A percentile compares a stretch with the other conserved stretches of the same genome.
Evolutionary conservation across 129 eudicot genomes (phyloP).

Genomic region (Lactuca sativa): DNA sequence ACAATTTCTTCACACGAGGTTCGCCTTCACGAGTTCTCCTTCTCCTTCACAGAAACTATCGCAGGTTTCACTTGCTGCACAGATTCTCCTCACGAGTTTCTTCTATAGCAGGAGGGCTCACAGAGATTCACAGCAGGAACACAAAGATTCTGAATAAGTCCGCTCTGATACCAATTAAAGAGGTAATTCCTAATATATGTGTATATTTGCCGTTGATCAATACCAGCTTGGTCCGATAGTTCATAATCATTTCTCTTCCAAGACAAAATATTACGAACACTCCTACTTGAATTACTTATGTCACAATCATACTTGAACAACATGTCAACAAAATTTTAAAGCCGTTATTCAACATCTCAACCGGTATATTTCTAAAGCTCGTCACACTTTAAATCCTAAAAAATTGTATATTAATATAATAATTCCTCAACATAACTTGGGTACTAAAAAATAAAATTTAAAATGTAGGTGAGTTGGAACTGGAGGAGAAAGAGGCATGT

Average conservation of each 20-base stretch:
- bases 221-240: neutral
- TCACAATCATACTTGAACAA: too few species aligned
- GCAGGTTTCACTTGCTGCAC: too few species aligned
- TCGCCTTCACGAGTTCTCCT: too few species aligned
- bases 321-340: too few species aligned
- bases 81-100: too few species aligned
- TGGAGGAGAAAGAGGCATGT: slow-evolving; percentile 34
- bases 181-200: neutral
- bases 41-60: too few species aligned
- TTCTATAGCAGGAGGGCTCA: too few species aligned
- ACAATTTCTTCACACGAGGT: too few species aligned
- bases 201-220: neutral
- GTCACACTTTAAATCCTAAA: neutral
- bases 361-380: neutral
- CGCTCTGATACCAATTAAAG: too few species aligned
- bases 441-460: neutral
- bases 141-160: too few species aligned
- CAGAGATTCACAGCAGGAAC: too few species aligned
- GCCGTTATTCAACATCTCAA: neutral
- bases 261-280: neutral
- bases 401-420: too few species aligned
- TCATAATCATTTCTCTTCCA: neutral
- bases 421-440: neutral
- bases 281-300: neutral
- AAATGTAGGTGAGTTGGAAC: slow-evolving; percentile 27